phyloP scores from a whole-genome alignment of 805 yeast genomes.

The Ogataea degrootiae region DNA sequence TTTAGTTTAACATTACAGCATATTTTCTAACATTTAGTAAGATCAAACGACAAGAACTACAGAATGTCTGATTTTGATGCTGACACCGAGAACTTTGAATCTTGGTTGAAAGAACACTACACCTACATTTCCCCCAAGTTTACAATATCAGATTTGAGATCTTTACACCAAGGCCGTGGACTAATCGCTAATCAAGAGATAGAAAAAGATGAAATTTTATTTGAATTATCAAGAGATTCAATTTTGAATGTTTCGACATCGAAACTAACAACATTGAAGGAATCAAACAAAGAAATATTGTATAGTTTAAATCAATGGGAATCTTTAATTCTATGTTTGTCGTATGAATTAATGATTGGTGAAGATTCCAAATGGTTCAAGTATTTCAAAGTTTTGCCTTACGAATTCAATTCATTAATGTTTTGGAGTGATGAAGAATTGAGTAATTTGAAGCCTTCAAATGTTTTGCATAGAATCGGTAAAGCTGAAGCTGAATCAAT shows the following conservation, averaged over 20 bases:
- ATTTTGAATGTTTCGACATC: conserved; percentile 60
- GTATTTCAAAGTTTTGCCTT: conserved; percentile 72
- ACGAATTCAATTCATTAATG: conserved; percentile 61
- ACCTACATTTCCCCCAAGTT: conserved; percentile 53
- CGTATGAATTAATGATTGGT: conserved; percentile 52
- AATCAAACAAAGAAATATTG: conserved; percentile 33
- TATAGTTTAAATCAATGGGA: conserved; percentile 66
- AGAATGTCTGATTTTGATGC: conserved; percentile 6
- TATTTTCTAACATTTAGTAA: no score
- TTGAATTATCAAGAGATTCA: conserved; percentile 58
- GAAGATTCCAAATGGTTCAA: conserved; percentile 56
- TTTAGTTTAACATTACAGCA: no score
- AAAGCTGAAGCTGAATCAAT: conserved; percentile 57
- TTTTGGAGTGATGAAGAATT: conserved; percentile 72
- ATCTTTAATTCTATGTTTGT: conserved; percentile 60
- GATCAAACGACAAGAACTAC: background rate
- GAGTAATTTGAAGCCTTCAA: conserved; percentile 57
- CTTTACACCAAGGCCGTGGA: conserved; percentile 69
- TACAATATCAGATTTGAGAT: conserved; percentile 55
- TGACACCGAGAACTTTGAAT: conserved; percentile 36
- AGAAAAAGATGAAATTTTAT: conserved; percentile 55
- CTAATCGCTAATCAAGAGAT: conserved; percentile 63
- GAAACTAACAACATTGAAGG: conserved; percentile 33
- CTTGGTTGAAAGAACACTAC: conserved; percentile 42
- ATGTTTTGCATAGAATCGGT: conserved; percentile 68